Base-by-base conservation (phyloP, 768 basidiomycete species). In the Filobasidium floriforme region DNA sequence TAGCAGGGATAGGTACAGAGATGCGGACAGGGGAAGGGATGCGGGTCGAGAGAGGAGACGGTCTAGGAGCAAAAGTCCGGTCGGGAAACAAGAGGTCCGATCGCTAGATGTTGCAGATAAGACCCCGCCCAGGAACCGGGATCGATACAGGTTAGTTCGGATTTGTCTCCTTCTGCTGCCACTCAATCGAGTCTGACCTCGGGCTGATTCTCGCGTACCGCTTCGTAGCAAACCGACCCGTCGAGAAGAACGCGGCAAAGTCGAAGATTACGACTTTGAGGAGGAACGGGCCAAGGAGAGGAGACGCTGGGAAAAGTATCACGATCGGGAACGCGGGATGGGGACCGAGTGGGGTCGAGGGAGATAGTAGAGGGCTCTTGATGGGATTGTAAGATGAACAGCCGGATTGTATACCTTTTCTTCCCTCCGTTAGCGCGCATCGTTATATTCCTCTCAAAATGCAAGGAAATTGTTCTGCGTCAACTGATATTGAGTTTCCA, bases 301-400 rank as follows among this genome's bases (percentile, higher is more conserved):
- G 18, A 28, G 52, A 52, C 43, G 69, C 19, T 55, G 60, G 59
- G 67, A 70, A 49, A 43, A 40, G 19, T 28, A 62, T 41, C 60
- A 66, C 43, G 65, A 71, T 29, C 62, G 65, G 11, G 63, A 71
- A 15, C 62, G 63, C 37, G 68, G 68, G n/a, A 29, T 41, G 22
- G 57, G 68, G 15, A 24, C 22, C n/a, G 28, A 32, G 15, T 37
- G 55, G 46, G 46, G 46, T 51, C 32, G 32, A 51, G 46, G 46
- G 18, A 51, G 46, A 18, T 24, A 46, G 11, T 46, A 46, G 43
- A 46, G n/a, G 43, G 11, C n/a, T 46, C 43, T n/a, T n/a, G n/a
- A n/a, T n/a, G n/a, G n/a, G n/a, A n/a, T n/a, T n/a, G n/a, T n/a
- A n/a, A n/a, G n/a, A n/a, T n/a, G n/a, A n/a, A n/a, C n/a, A n/a